phyloP scores from a whole-genome alignment of 2,329 filamentous ascomycete genomes.

The Chlorencoelia australis region DNA sequence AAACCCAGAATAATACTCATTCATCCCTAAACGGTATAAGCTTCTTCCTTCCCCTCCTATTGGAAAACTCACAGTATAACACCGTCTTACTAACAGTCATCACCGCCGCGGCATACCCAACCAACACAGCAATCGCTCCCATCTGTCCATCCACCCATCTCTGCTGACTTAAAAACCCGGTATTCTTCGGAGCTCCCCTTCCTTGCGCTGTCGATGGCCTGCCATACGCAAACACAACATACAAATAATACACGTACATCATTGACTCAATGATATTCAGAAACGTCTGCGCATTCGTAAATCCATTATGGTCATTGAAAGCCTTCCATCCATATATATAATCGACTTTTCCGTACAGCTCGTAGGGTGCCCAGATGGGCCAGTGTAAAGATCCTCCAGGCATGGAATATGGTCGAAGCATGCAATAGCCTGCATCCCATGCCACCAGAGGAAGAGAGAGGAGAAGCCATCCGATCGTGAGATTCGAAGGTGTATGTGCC shows the following conservation, averaged over 20 bases:
- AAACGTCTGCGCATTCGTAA: constrained; percentile 50
- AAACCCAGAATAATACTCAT: constrained; percentile 51
- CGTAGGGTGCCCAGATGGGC: constrained; percentile 55
- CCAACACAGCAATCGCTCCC: constrained; percentile 44
- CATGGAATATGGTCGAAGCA: constrained; percentile 59
- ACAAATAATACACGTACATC: constrained; percentile 50
- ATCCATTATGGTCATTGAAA: constrained; percentile 49
- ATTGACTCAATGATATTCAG: constrained; percentile 51
- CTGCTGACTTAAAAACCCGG: constrained; percentile 36
- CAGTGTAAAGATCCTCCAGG: constrained; percentile 50
- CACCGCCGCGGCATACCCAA: constrained; percentile 47
- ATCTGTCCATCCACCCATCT: constrained; percentile 40
- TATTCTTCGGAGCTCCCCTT: constrained; percentile 24
- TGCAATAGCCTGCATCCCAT: constrained; percentile 59
- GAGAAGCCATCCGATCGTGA: constrained; percentile 50
- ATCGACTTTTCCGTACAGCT: constrained; percentile 54
- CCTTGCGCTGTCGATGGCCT: constrained; percentile 23
- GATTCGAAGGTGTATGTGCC: constrained; percentile 49
- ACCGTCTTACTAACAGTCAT: constrained; percentile 61
- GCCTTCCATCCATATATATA: constrained; percentile 58
- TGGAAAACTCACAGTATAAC: constrained; percentile 47
- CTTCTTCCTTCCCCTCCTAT: not conserved
- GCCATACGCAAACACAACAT: constrained; percentile 37
- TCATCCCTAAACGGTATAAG: constrained; percentile 36
- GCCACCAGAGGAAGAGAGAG: constrained; percentile 55